A percentile compares a stretch with the other conserved stretches of the same genome.
Conservation (phyloP, 2,329 filamentous ascomycete species). For the Ascochyta rabiei region DNA sequence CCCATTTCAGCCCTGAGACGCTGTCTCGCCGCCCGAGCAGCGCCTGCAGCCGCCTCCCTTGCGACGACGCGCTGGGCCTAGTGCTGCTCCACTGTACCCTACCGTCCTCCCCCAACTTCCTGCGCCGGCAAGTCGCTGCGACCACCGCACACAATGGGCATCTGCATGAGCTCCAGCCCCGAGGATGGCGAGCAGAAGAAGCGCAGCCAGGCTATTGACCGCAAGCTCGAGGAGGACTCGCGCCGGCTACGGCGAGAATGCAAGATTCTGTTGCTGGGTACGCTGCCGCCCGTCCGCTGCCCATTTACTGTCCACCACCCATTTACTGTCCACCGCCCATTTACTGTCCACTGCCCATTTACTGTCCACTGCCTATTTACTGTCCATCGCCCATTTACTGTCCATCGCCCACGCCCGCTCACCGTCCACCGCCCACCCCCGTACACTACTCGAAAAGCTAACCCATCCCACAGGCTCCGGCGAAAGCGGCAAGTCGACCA, state of each 20-base stretch:
- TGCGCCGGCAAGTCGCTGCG: slow-evolving; percentile 39
- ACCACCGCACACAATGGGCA: slow-evolving; percentile 72
- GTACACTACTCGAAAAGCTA: slow-evolving; percentile 25
- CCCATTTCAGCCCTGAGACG: slow-evolving; percentile 26
- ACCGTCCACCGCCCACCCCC: slow-evolving; percentile 13
- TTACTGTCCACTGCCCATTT: background rate
- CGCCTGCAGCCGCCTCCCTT: slow-evolving; percentile 19
- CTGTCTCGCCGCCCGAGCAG: slow-evolving; percentile 27
- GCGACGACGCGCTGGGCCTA: slow-evolving; percentile 43
- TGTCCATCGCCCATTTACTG: background rate
- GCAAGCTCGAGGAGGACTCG: slow-evolving; percentile 90
- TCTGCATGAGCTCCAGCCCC: slow-evolving; percentile 86
- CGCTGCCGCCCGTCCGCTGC: slow-evolving; percentile 34
- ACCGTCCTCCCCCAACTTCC: slow-evolving; percentile 27
- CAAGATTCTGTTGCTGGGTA: slow-evolving; percentile 96
- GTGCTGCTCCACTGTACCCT: slow-evolving; percentile 27
- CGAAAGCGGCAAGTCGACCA: slow-evolving; percentile 98
- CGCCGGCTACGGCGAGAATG: slow-evolving; percentile 93
- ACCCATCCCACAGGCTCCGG: slow-evolving; percentile 74
- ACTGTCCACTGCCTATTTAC: slow-evolving; percentile 20
- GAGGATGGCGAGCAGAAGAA: slow-evolving; percentile 94
- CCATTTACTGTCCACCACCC: too few species aligned
- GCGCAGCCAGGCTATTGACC: slow-evolving; percentile 94
- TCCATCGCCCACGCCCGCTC: background rate
- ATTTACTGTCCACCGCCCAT: slow-evolving; percentile 12